phyloP scores from a whole-genome alignment of 1,284 basidiomycete genomes.

The Cryptococcus sp. region DNA sequence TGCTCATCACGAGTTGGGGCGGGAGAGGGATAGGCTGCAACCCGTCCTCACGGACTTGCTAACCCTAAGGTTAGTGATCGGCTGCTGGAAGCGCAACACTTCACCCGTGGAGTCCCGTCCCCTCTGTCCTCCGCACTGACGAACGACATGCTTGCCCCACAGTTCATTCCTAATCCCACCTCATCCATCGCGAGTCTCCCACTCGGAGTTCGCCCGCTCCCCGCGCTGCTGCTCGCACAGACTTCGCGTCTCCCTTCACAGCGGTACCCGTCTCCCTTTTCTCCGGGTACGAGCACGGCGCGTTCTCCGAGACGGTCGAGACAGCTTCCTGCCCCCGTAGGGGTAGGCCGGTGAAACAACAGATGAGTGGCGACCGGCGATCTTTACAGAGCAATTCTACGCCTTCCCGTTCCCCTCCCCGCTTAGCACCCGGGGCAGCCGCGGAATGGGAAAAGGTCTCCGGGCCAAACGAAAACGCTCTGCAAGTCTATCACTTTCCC shows the following conservation, averaged over 20 bases:
- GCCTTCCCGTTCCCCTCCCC: neutral
- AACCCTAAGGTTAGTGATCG: conserved; percentile 3
- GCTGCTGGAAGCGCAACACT: neutral
- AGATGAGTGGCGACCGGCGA: neutral
- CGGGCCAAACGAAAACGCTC: conserved; percentile 4
- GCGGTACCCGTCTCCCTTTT: neutral
- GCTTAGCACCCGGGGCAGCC: neutral
- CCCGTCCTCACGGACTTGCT: neutral
- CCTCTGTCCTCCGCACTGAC: too few species aligned
- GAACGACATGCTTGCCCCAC: neutral
- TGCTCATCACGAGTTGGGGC: neutral
- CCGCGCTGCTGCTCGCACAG: neutral
- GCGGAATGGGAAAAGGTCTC: neutral
- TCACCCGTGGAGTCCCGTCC: too few species aligned
- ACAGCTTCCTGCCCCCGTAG: neutral
- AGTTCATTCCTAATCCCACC: neutral
- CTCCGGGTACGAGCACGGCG: neutral
- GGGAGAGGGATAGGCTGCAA: neutral
- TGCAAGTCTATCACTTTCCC: neutral
- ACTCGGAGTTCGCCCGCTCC: neutral
- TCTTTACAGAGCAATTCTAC: conserved; percentile 5
- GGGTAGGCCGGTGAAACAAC: neutral
- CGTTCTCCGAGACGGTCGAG: neutral
- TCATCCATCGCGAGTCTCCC: neutral
- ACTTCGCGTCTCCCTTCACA: neutral